Base-by-base conservation (phyloP, 108 stramenopile genomes). In the Bacterosira constricta region DNA sequence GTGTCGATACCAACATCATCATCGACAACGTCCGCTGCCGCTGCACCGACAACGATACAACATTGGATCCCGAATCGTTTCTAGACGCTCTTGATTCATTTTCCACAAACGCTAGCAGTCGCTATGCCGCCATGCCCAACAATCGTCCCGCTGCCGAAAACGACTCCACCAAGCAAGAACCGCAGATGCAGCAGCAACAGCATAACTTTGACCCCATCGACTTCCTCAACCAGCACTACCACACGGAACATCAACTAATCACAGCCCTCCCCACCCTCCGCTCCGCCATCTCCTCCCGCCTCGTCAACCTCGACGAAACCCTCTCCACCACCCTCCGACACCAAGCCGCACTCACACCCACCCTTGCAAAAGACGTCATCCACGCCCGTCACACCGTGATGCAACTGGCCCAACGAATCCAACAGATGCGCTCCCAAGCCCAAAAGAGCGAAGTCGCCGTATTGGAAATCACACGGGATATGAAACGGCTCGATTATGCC, bases 401-500 rank as follows among this genome's bases (percentile, higher is more conserved):
- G 0, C 70, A 66, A 32, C 66, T 95, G 23, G 79, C 83, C 36
- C 27, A 75, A 55, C 79, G 91, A 15, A 89, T 95, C 13, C 66
- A 60, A 10, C 71, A 79, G 39, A 89, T 95, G 2, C 79, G 82
- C 65, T 26, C 58, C 6, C 92, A 95, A 78, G 94, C 94, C 1
- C 72, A 73, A 18, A 90, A 89, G 54, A 85, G 83, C 26, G 91
- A 92, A 66, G 46, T 72, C 65, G 89, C 91, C 21, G 94, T 95
- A 1, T 53, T 88, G 42, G 88, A 90, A 74, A 95, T 95, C 25
- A 91, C 93, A 13, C 73, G 86, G 17, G 99, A 99, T 83, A 98
- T 99, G 87, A 97, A 97, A 74, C 87, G 93, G 18, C 82, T 99
- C 21, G 99, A 99, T 82, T 87, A 81, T 66, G 97, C 98, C 71